phyloP scores from a whole-genome alignment of 176 grass and related monocot genomes.

The Tillandsia fasciculata region DNA sequence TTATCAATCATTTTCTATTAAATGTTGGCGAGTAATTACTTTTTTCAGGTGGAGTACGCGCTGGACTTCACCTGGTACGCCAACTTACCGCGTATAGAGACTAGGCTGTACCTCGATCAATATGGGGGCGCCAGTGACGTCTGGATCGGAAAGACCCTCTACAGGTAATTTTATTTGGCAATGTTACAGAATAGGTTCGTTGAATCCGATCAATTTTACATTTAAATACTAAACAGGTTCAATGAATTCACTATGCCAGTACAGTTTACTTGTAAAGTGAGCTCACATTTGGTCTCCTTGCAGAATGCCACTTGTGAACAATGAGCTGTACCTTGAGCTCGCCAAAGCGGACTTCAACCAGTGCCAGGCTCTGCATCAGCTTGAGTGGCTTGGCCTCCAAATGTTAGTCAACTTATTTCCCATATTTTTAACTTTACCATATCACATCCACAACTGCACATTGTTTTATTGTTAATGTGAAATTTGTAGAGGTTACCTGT shows the following conservation, averaged over 20 bases:
- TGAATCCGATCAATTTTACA: not conserved
- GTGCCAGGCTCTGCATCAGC: slow-evolving; percentile 65
- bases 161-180: slow-evolving; percentile 36
- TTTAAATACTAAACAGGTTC: not conserved
- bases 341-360: slow-evolving; percentile 73
- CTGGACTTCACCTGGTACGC: slow-evolving; percentile 76
- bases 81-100: slow-evolving; percentile 66
- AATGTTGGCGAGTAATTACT: too few species aligned
- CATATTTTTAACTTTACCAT: not conserved
- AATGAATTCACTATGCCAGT: not conserved
- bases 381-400: slow-evolving; percentile 54
- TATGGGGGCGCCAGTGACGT: slow-evolving; percentile 67
- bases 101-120: slow-evolving; percentile 71
- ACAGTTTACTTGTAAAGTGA: not conserved
- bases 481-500: too few species aligned
- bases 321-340: slow-evolving; percentile 47
- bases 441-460: too few species aligned
- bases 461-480: too few species aligned
- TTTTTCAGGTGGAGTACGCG: slow-evolving; percentile 53
- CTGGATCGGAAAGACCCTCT: slow-evolving; percentile 94
- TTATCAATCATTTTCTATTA: not conserved
- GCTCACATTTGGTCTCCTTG: not conserved
- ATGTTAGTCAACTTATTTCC: slow-evolving; percentile 23
- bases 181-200: not conserved
- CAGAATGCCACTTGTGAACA: slow-evolving; percentile 92